Base-by-base conservation (phyloP, 2,329 filamentous ascomycete genomes). In the Huntiella decipiens region DNA sequence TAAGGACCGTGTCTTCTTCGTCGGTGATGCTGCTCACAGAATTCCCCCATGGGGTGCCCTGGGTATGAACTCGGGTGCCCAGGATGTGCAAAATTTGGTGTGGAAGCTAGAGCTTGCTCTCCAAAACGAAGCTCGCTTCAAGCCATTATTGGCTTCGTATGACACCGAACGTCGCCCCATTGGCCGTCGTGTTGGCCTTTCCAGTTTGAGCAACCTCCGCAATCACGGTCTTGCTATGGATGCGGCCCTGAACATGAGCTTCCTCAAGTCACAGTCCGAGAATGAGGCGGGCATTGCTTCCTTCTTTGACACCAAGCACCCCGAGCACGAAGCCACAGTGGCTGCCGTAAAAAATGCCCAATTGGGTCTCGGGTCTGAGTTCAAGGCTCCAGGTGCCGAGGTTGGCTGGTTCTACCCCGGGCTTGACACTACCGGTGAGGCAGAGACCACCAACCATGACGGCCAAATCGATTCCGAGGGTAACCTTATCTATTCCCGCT, bases 21-120 rank as follows among this genome's bases (percentile, higher is more conserved):
- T 52, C 0, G 60, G 60, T 2, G 60, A 63, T 39, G 52, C 60
- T 1, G 54, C 52, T 10, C 59, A 62, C 38, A 57, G 58, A 7
- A 55, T 60, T 12, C 58, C 60, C 1, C 57, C 60, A 0, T 60
- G 59, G 35, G 45, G 55, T 4, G 60, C 57, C 0, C 55, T 57
- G 1, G 59, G 60, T 0, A 54, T 56, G 19, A 62, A 62, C 47
- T 42, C 45, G n/a, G 39, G 45, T 7, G 38, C 38, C 12, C 38
- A 47, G 19, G 39, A 43, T 36, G 45, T 43, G 11, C 38, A 47
- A 19, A 43, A 36, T 15, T 38, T 47, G 7, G 33, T 47, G 15
- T 47, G 38, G 45, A 43, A 47, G 31, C 33, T 47, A 10, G 15
- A 17, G n/a, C 32, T 47, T 10, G 32, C 45, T 12, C 45, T 47